Evolutionary conservation across 2,329 filamentous ascomycete genomes (phyloP).

Genomic region (Penicillium sp.): DNA sequence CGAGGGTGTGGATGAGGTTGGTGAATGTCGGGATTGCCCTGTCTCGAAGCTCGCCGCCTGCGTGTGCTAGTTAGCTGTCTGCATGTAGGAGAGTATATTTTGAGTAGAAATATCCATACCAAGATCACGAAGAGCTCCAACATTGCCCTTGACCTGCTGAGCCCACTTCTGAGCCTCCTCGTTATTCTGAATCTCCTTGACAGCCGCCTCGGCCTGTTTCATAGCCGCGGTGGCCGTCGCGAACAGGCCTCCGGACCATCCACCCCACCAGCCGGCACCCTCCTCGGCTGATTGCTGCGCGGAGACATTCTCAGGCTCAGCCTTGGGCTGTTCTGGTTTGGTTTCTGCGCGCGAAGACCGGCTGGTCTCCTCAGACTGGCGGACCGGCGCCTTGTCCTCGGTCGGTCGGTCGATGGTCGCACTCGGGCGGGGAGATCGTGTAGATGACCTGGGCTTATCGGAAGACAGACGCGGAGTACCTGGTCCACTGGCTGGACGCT

Average conservation of each 20-base stretch:
- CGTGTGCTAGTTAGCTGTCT: conserved; percentile 3
- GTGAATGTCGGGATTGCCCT: conserved; percentile 93
- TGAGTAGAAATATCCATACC: conserved; percentile 53
- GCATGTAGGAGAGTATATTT: not conserved
- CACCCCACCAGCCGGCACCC: conserved; percentile 76
- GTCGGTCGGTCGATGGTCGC: conserved; percentile 56
- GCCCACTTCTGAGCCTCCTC: conserved; percentile 97
- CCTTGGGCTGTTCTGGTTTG: conserved; percentile 56
- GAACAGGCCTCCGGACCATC: conserved; percentile 64
- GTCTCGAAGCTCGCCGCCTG: conserved; percentile 82
- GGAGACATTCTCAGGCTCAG: conserved; percentile 45
- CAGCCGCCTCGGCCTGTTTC: conserved; percentile 88
- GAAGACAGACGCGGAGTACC: conserved; percentile 72
- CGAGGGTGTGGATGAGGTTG: conserved; percentile 89
- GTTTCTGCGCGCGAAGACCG: conserved; percentile 70
- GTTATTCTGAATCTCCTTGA: conserved; percentile 93
- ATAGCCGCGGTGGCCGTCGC: conserved; percentile 72
- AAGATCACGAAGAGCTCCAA: conserved; percentile 71
- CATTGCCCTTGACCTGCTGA: conserved; percentile 87
- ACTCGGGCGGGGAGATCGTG: conserved; percentile 55
- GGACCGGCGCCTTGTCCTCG: conserved; percentile 62
- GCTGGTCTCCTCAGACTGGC: conserved; percentile 77
- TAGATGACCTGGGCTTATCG: conserved; percentile 51
- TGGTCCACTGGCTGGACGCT: conserved; percentile 69
- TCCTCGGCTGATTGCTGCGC: conserved; percentile 46